Base-by-base conservation (phyloP, 306 rosid species). In the Oxytropis ochrocephala region DNA sequence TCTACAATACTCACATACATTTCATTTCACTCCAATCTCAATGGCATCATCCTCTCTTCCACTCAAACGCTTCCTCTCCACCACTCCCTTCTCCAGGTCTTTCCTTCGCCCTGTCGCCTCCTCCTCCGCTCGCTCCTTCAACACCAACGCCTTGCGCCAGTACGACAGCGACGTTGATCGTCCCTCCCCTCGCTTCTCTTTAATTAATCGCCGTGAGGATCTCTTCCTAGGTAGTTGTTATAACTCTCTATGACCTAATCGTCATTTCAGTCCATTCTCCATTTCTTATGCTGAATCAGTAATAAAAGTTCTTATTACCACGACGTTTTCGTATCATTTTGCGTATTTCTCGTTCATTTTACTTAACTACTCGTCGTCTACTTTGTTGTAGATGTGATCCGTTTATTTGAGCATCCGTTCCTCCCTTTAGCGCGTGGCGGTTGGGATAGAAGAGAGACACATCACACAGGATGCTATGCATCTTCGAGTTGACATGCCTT, bases 401-500 rank as follows among this genome's bases (percentile, higher is more conserved):
- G 87, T 14, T 9, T 92, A 29, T 63, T 83, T 84, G 97, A 87
- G 1, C 82, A 85, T 47, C 95, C 96, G 0, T 72, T 75, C 42
- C 17, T 79, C 7, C 77, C n/a, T n/a, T n/a, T n/a, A n/a, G n/a
- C n/a, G n/a, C n/a, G 88, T 27, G 75, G 96, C 6, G 96, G 89
- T 0, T 89, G 89, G 92, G 86, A 92, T 53, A 95, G 82, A 33
- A 85, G 63, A 56, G 97, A 92, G 27, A 82, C 78, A n/a, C n/a
- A n/a, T n/a, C n/a, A n/a, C n/a, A 2, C 65, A 84, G 0, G 79
- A 84, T 2, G 78, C 77, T 39, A 83, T 92, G 64, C 75, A 27
- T 52, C 72, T 89, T 0, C 77, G 95, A 0, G 74, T 92, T 76
- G 96, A 89, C 66, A 87, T 89, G 97, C 97, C 89, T 5, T 95